Evolutionary conservation across 257 asterid species (phyloP).

Genomic region (Forsythia suspensa): DNA sequence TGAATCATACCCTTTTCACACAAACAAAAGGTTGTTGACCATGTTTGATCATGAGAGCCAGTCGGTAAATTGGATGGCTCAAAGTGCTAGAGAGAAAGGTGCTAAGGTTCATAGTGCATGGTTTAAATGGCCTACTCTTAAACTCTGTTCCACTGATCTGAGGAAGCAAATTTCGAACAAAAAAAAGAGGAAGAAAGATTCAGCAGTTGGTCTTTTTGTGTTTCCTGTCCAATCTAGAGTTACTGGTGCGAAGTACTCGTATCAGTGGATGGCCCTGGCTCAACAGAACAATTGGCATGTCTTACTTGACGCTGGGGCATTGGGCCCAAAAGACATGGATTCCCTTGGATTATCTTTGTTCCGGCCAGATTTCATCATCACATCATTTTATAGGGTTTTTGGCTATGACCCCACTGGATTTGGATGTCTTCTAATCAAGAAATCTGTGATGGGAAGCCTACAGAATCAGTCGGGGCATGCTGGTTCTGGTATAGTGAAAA

Average conservation of each 20-base stretch:
- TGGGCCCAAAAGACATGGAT: slow-evolving; percentile 99
- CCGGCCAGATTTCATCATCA: slow-evolving; percentile 93
- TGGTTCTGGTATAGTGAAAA: slow-evolving; percentile 94
- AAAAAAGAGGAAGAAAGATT: slow-evolving; percentile 86
- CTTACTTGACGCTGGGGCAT: slow-evolving; percentile 94
- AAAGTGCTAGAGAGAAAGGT: slow-evolving; percentile 91
- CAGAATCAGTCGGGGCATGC: slow-evolving; percentile 92
- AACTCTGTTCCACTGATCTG: slow-evolving; percentile 91
- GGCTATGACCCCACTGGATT: slow-evolving; percentile 99
- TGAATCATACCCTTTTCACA: slow-evolving; percentile 93
- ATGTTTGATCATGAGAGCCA: slow-evolving; percentile 99
- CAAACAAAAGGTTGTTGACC: slow-evolving; percentile 87
- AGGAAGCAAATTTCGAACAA: slow-evolving; percentile 86
- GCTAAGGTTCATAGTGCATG: slow-evolving; percentile 95
- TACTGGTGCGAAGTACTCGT: slow-evolving; percentile 94
- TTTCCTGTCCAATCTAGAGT: slow-evolving; percentile 98
- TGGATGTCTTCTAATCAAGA: slow-evolving; percentile 94
- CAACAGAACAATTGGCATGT: slow-evolving; percentile 99
- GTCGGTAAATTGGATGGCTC: slow-evolving; percentile 97
- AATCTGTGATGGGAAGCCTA: slow-evolving; percentile 91
- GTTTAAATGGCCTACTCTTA: slow-evolving; percentile 97
- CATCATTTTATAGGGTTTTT: slow-evolving; percentile 92
- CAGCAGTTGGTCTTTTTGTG: slow-evolving; percentile 89
- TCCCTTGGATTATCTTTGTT: slow-evolving; percentile 94
- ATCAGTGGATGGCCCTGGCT: slow-evolving; percentile 99